Percentiles rank a stretch among this genome's conserved stretches.
These are phyloP conservation scores for Erigeron canadensis DNA, from an alignment of 129 eudicot species.

Conservation along the genomic window DNA sequence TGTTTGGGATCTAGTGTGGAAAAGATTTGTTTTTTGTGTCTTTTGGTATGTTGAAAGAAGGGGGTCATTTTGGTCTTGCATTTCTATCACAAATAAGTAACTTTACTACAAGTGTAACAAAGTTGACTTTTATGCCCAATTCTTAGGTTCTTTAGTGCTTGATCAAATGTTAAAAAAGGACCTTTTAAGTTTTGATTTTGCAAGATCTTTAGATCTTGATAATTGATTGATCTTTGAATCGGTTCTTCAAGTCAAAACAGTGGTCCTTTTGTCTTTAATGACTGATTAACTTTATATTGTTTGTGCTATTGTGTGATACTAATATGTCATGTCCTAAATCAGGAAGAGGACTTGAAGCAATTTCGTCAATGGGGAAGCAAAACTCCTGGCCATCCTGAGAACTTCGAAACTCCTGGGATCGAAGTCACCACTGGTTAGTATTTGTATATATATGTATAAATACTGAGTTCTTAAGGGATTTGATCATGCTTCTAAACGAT, in stretches of 20 bases:
- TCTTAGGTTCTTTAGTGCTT: constrained; percentile 6
- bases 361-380: constrained; percentile 99
- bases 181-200: constrained; percentile 9
- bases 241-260: not conserved
- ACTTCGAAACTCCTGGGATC: constrained; percentile 95
- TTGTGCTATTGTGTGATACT: not conserved
- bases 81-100: not conserved
- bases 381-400: constrained; percentile 96
- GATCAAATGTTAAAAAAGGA: not conserved
- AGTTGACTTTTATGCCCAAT: not conserved
- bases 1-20: constrained; percentile 28
- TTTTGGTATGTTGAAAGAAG: not conserved
- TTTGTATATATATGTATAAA: not conserved
- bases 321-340: constrained; percentile 7
- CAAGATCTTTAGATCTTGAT: constrained; percentile 6
- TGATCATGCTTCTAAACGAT: constrained; percentile 15
- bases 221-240: constrained; percentile 9
- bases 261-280: not conserved
- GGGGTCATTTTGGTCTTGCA: not conserved
- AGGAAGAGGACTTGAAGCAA: constrained; percentile 85
- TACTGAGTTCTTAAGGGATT: not conserved
- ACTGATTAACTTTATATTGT: not conserved
- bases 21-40: constrained; percentile 8
- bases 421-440: constrained; percentile 92
- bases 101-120: constrained; percentile 1